Evolutionary conservation across 768 basidiomycete species (phyloP), one percentile per base, ranked within the genome.

Genomic region (Suillus fuscotomentosus): DNA sequence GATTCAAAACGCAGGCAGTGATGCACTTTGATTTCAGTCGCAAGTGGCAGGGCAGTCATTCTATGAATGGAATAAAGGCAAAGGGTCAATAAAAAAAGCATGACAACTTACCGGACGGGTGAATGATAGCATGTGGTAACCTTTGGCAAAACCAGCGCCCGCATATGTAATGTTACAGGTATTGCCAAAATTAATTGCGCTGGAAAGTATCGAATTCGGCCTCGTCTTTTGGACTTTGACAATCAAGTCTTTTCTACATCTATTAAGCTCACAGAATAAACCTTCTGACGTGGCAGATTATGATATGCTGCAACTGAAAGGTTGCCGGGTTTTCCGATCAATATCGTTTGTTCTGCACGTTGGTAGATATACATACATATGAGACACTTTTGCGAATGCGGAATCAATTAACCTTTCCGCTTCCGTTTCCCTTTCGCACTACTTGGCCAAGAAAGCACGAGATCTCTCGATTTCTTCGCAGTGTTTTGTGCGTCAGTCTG

Each of bases 171-270:
- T 27, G 27, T 27, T 27, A 92, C 61, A 91, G 88, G 72, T 92
- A 92, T 71, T 88, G 86, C 91, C 91, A 92, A n/a, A n/a, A n/a
- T n/a, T n/a, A n/a, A 77, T 92, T 92, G 63, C 89, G 84, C 70
- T 86, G 88, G 83, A 91, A 91, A n/a, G 83, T 76, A 20, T 84
- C 86, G 68, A 86, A 91, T 68, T 88, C 85, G 24, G 79, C 73
- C 27, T 73, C 71, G 61, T 90, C 85, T 48, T 78, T 76, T 41
- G 92, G 77, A 10, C 81, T 65, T 79, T 78, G 45, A 82, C 68
- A 51, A 91, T 80, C 62, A 83, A 67, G 15, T 88, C 87, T 67
- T 86, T 87, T 13, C 80, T 79, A 31, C 31, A 31, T 31, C 31
- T 31, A 6, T 31, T 31, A 31, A 6, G 31, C 31, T 31, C 45